Base-by-base conservation (phyloP, 352 stramenopile genomes). In the Pythium coloratum region DNA sequence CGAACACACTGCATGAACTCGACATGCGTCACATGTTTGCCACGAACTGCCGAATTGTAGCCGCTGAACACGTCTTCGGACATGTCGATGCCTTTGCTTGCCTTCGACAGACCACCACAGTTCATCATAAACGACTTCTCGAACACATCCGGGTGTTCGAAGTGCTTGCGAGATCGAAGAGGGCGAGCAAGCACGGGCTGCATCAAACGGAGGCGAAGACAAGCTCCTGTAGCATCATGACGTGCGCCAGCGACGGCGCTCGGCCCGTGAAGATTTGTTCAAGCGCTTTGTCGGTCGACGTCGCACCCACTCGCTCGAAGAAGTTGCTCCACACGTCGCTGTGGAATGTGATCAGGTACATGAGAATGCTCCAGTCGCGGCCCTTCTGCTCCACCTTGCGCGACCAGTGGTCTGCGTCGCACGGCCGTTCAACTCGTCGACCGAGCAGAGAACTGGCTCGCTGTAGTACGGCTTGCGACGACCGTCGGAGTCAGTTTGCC, bases 1-100 rank as follows among this genome's bases (percentile, higher is more conserved):
- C 89, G 61, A 96, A 96, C 87, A 32, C 84, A 92, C 72, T 96
- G 89, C 78, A 95, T 95, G 20, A 95, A 95, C 69, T 96, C 89
- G 13, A 90, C 63, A 66, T 95, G 88, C 1, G 84, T 92, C 30
- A 95, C 82, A 13, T 84, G 73, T 44, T 89, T 86, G 14, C 89
- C 89, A 62, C 89, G 83, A 56, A 96, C 71, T 6, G 83, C 78
- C 28, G 78, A 78, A 47, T 95, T 95, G 74, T 95, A 96, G 7
- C 89, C 87, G 71, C 81, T 89, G 56, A 96, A 96, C 5, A 95
- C 88, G 79, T 96, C 89, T 72, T 96, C 89, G 0, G 87, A 96
- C 62, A 96, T 60, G 76, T 96, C 94, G 72, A 96, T 94, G n/a
- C 89, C 87, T 40, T 88, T 88, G 64, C 82, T 94, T 2, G 89